Conservation (phyloP, 345 rosid genomes). For the Salix exigua region DNA sequence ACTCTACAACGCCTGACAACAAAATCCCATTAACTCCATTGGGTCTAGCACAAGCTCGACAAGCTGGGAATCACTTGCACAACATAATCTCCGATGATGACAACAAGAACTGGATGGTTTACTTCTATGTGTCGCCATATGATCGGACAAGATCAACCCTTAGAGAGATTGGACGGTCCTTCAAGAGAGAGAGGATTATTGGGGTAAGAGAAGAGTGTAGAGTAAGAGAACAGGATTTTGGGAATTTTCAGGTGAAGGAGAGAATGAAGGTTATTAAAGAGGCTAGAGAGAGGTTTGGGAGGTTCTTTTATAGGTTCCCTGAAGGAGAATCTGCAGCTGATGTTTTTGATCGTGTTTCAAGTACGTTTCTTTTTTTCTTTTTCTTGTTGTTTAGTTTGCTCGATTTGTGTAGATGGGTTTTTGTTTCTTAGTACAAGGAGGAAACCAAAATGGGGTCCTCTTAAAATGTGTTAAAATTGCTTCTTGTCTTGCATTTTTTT, state of each 20-base stretch:
- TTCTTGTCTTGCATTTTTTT: too few species aligned
- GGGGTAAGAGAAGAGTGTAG: conserved; percentile 97
- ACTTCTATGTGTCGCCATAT: conserved; percentile 94
- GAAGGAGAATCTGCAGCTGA: conserved; percentile 99
- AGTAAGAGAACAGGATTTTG: conserved; percentile 91
- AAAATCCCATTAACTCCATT: conserved; percentile 64
- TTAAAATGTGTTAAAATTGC: too few species aligned
- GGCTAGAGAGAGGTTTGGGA: conserved; percentile 68
- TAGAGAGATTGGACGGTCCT: conserved; percentile 84
- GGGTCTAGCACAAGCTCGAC: conserved; percentile 58
- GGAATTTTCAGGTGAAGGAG: conserved; percentile 86
- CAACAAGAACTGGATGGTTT: conserved; percentile 53
- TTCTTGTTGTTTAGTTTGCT: not conserved
- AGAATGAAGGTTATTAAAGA: conserved; percentile 70
- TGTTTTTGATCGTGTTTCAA: conserved; percentile 92
- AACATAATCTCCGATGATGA: conserved; percentile 37
- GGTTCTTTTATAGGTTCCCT: conserved; percentile 89
- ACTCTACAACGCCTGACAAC: conserved; percentile 81
- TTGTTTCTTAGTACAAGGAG: not conserved
- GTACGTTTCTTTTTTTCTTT: conserved; percentile 38
- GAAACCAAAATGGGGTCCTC: not conserved
- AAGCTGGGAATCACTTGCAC: conserved; percentile 55
- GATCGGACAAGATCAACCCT: conserved; percentile 86
- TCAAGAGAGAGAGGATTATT: conserved; percentile 60
- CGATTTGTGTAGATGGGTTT: not conserved